Evolutionary conservation across 768 basidiomycete species (phyloP).

Genomic region (Naganishia onofrii): DNA sequence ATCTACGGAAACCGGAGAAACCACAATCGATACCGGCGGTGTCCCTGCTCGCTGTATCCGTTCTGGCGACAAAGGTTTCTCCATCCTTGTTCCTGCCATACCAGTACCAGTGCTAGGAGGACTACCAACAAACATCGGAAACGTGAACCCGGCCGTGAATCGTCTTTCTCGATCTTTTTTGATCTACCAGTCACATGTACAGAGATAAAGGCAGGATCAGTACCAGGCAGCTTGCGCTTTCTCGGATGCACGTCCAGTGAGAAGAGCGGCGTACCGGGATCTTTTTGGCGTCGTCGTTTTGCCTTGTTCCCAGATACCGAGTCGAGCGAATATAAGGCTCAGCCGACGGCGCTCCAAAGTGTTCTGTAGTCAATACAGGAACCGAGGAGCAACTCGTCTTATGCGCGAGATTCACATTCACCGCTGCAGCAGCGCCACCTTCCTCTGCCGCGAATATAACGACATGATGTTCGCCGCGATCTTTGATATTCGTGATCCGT

Average conservation of each 20-base stretch:
- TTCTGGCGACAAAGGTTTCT: background rate
- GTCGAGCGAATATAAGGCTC: background rate
- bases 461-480: background rate
- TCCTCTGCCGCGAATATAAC: too few species aligned
- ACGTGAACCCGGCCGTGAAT: conserved; percentile 29
- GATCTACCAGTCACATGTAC: background rate
- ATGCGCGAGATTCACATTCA: background rate
- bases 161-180: conserved; percentile 68
- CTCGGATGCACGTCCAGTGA: background rate
- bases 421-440: too few species aligned
- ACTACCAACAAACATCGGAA: conserved; percentile 10
- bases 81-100: background rate
- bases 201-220: background rate
- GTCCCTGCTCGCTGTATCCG: background rate
- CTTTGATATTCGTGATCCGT: background rate
- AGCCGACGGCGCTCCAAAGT: too few species aligned
- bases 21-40: background rate
- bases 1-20: background rate
- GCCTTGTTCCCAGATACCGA: background rate
- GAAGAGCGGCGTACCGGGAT: background rate
- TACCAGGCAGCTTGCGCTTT: background rate
- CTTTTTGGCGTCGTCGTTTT: background rate
- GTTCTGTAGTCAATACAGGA: background rate
- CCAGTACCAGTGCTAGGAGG: background rate
- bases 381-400: background rate